Evolutionary conservation across 306 rosid genomes (phyloP).

Genomic region (Vachellia pachyceras): DNA sequence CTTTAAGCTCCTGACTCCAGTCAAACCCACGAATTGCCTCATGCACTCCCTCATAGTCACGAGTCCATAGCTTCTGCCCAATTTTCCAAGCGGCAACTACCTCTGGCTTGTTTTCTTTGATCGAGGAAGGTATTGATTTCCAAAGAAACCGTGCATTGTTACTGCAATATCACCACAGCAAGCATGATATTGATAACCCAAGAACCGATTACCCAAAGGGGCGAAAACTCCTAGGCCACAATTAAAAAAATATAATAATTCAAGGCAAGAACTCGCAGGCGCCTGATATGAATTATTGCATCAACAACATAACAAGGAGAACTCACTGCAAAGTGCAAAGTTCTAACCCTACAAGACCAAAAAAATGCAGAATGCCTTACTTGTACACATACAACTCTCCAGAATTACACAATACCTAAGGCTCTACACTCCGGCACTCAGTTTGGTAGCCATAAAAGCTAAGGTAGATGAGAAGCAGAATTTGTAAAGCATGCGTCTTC

Average conservation of each 20-base stretch:
- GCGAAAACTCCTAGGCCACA: neutral
- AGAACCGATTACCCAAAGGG: neutral
- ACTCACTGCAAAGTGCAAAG: neutral
- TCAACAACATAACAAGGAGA: neutral
- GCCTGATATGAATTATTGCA: neutral
- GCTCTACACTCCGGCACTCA: neutral
- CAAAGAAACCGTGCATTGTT: constrained; percentile 90
- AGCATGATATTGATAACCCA: constrained; percentile 14
- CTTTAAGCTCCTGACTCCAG: constrained; percentile 78
- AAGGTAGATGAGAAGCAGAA: neutral
- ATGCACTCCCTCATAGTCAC: constrained; percentile 70
- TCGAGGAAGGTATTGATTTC: constrained; percentile 72
- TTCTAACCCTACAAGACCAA: neutral
- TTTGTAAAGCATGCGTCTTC: neutral
- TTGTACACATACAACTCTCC: neutral
- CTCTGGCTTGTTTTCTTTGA: constrained; percentile 77
- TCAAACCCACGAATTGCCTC: constrained; percentile 77
- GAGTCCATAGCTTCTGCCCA: constrained; percentile 78
- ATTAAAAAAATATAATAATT: constrained; percentile 1
- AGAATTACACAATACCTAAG: neutral
- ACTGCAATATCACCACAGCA: constrained; percentile 63
- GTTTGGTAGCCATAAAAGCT: neutral
- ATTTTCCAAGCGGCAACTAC: constrained; percentile 79
- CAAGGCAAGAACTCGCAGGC: neutral
- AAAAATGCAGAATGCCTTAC: neutral